A percentile compares a stretch with the other conserved stretches of the same genome.
Evolutionary conservation across 2,329 filamentous ascomycete genomes (phyloP).

Genomic region (Ceratocystis destructans): DNA sequence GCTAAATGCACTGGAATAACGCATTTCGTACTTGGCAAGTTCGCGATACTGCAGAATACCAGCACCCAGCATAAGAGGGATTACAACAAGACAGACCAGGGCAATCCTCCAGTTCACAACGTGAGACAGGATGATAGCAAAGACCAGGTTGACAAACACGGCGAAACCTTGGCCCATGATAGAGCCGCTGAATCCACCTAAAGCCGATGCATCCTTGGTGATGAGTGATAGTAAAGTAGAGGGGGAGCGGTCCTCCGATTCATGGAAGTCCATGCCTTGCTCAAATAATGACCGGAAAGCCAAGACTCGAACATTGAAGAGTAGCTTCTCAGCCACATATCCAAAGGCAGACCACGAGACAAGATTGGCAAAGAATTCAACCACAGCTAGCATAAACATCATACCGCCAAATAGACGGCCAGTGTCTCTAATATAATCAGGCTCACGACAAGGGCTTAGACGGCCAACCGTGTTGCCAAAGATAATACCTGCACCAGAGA

Average conservation of each 20-base stretch:
- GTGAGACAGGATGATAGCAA: slow-evolving; percentile 53
- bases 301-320: slow-evolving; percentile 49
- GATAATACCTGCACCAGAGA: slow-evolving; percentile 40
- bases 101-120: slow-evolving; percentile 66
- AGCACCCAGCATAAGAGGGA: slow-evolving; percentile 54
- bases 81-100: slow-evolving; percentile 53
- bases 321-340: slow-evolving; percentile 44
- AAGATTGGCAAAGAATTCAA: slow-evolving; percentile 39
- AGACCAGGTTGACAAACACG: slow-evolving; percentile 53
- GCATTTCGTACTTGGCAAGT: slow-evolving; percentile 47
- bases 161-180: slow-evolving; percentile 57
- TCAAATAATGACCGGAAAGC: slow-evolving; percentile 52
- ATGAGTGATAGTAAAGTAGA: slow-evolving; percentile 51
- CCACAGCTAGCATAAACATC: slow-evolving; percentile 40
- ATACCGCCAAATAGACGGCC: slow-evolving; percentile 40
- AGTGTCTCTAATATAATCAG: slow-evolving; percentile 27
- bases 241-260: slow-evolving; percentile 48
- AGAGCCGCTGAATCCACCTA: slow-evolving; percentile 56
- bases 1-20: slow-evolving; percentile 50
- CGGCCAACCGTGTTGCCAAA: slow-evolving; percentile 31
- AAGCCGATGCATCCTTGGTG: slow-evolving; percentile 52
- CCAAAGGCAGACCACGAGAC: slow-evolving; percentile 40
- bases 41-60: slow-evolving; percentile 55
- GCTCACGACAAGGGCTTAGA: slow-evolving; percentile 35
- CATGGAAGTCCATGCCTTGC: slow-evolving; percentile 58